These are phyloP conservation scores for Aplosporella prunicola DNA, from an alignment of 2,329 filamentous ascomycete genomes.

Conservation along the genomic window DNA sequence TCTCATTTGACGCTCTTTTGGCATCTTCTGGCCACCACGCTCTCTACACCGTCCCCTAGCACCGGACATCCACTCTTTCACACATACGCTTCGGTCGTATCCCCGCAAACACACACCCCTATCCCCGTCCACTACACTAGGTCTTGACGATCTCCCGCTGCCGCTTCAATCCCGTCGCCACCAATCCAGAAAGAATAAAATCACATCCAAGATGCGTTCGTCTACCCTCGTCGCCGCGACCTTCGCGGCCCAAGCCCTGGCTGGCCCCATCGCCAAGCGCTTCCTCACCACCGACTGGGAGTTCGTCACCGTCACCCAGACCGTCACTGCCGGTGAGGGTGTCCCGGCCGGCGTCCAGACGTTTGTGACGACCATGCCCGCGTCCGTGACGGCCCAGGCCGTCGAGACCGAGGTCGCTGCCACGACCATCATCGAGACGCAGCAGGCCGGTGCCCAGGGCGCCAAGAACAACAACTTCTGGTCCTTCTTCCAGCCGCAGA, in stretches of 20 bases:
- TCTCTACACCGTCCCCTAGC: slow-evolving; percentile 4
- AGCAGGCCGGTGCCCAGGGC: too few relatives aligned
- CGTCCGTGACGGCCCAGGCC: neutral
- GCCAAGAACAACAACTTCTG: too few relatives aligned
- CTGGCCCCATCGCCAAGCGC: slow-evolving; percentile 11
- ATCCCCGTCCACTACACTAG: neutral
- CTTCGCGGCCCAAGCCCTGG: slow-evolving; percentile 10
- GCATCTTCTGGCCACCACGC: slow-evolving; percentile 2
- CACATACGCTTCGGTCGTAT: slow-evolving; percentile 5
- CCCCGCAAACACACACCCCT: neutral
- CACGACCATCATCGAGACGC: neutral
- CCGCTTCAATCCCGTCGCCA: neutral
- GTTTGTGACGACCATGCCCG: neutral
- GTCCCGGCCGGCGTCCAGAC: slow-evolving; percentile 1
- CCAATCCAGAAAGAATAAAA: neutral
- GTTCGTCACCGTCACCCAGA: slow-evolving; percentile 9
- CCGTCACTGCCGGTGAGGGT: slow-evolving; percentile 4
- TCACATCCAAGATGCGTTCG: slow-evolving; percentile 6
- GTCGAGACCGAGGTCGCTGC: slow-evolving; percentile 1
- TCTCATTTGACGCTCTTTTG: slow-evolving; percentile 8
- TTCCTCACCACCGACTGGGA: slow-evolving; percentile 8
- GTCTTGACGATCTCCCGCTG: slow-evolving; percentile 8
- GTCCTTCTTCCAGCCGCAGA: too few relatives aligned
- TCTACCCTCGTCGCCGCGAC: slow-evolving; percentile 10
- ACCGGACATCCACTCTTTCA: too few relatives aligned